phyloP scores from a whole-genome alignment of 2,329 filamentous ascomycete species.

The Aspergillus proliferans region DNA sequence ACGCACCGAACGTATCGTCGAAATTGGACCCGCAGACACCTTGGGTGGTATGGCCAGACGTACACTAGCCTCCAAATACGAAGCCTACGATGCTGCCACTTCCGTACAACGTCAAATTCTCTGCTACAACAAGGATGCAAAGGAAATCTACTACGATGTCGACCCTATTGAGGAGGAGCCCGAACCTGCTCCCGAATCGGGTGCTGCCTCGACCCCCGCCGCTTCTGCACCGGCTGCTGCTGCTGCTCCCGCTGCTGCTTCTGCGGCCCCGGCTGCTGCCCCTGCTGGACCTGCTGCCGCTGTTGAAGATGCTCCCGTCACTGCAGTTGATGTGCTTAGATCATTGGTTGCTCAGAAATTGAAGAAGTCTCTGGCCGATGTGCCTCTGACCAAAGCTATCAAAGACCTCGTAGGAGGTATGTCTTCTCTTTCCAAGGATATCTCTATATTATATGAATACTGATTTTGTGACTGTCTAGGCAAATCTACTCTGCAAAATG shows the following conservation, averaged over 20 bases:
- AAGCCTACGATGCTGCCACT: slow-evolving; percentile 95
- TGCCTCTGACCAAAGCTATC: slow-evolving; percentile 92
- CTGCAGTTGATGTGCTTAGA: slow-evolving; percentile 83
- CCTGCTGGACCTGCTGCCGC: slow-evolving; percentile 80
- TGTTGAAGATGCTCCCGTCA: slow-evolving; percentile 78
- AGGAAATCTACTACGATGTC: slow-evolving; percentile 99
- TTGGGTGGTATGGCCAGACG: slow-evolving; percentile 96
- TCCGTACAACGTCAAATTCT: slow-evolving; percentile 95
- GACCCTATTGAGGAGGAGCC: slow-evolving; percentile 90
- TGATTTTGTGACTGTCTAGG: slow-evolving; percentile 46
- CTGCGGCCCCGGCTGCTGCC: slow-evolving; percentile 54
- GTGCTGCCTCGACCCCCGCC: slow-evolving; percentile 30
- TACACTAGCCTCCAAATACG: slow-evolving; percentile 93
- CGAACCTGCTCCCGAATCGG: slow-evolving; percentile 43
- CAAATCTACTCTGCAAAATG: slow-evolving; percentile 97
- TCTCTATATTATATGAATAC: slow-evolving; percentile 5
- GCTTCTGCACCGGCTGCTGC: slow-evolving; percentile 41
- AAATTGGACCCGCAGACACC: slow-evolving; percentile 94
- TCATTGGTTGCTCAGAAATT: slow-evolving; percentile 92
- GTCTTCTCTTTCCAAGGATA: slow-evolving; percentile 28
- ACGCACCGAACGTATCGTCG: slow-evolving; percentile 92
- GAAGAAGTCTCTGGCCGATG: slow-evolving; percentile 84
- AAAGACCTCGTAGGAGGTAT: slow-evolving; percentile 96
- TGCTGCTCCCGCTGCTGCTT: slow-evolving; percentile 48
- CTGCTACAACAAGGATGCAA: slow-evolving; percentile 98